Evolutionary conservation across 805 yeast genomes (phyloP).

Genomic region (Pichia californica): DNA sequence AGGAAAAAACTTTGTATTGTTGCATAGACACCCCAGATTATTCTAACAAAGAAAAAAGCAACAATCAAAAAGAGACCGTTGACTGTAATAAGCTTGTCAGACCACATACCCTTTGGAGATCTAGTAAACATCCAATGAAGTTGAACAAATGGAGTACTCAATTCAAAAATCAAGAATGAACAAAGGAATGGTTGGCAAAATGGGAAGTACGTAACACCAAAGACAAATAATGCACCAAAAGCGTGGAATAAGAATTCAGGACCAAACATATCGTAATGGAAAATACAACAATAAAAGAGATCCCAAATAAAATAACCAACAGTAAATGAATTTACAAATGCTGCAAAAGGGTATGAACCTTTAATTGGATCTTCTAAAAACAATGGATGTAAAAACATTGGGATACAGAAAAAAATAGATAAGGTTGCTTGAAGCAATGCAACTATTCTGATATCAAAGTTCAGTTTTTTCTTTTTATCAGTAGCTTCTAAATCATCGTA

Average conservation of each 20-base stretch:
- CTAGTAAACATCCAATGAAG: conserved; percentile 85
- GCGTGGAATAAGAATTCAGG: conserved; percentile 80
- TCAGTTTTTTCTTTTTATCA: conserved; percentile 43
- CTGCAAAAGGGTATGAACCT: conserved; percentile 72
- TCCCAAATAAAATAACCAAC: conserved; percentile 94
- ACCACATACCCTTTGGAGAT: conserved; percentile 61
- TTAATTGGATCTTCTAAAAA: conserved; percentile 45
- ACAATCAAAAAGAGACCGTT: conserved; percentile 69
- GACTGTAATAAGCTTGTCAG: conserved; percentile 43
- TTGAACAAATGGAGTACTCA: conserved; percentile 92
- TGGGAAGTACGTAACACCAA: conserved; percentile 57
- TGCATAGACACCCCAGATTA: conserved; percentile 82
- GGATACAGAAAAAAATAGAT: conserved; percentile 53
- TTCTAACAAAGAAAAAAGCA: conserved; percentile 71
- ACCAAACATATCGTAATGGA: conserved; percentile 66
- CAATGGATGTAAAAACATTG: conserved; percentile 55
- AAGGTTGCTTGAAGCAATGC: conserved; percentile 77
- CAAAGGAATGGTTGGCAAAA: conserved; percentile 79
- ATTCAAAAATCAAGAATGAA: conserved; percentile 76
- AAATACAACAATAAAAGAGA: conserved; percentile 53
- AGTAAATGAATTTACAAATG: conserved; percentile 65
- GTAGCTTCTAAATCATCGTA: conserved; percentile 36
- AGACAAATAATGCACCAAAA: conserved; percentile 69
- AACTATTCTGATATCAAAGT: conserved; percentile 88
- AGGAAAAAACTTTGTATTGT: conserved; percentile 47